phyloP scores from a whole-genome alignment of 495 filamentous ascomycete genomes.

The Neurospora pannonica region DNA sequence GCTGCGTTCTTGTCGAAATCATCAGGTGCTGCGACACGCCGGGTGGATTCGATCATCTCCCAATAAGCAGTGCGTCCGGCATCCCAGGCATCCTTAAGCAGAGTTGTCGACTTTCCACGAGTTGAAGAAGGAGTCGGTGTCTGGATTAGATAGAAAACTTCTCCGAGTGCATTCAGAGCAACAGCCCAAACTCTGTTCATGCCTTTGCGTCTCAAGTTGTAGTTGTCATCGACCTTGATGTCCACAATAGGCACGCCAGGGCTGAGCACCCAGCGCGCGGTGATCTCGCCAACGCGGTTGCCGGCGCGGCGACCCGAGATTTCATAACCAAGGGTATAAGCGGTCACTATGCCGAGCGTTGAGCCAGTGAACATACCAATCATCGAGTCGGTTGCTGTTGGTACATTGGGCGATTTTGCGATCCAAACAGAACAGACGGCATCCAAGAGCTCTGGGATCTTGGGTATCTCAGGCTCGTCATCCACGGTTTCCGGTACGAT shows the following conservation, averaged over 20 bases:
- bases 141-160: conserved; percentile 74
- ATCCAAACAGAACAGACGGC: conserved; percentile 80
- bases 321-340: conserved; percentile 68
- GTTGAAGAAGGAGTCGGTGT: conserved; percentile 40
- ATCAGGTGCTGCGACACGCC: conserved; percentile 53
- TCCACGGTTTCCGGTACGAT: conserved; percentile 37
- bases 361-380: conserved; percentile 79
- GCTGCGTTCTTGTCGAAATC: conserved; percentile 51
- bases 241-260: conserved; percentile 88
- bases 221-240: conserved; percentile 76
- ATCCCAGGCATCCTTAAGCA: conserved; percentile 58
- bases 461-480: conserved; percentile 58
- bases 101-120: conserved; percentile 43
- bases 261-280: conserved; percentile 77
- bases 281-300: conserved; percentile 55
- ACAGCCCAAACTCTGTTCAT: conserved; percentile 74
- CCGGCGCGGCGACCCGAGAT: conserved; percentile 55
- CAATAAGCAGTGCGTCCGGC: conserved; percentile 69
- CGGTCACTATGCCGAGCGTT: conserved; percentile 73
- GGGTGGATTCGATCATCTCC: conserved; percentile 67
- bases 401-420: conserved; percentile 66
- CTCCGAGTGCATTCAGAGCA: conserved; percentile 82
- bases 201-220: conserved; percentile 55
- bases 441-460: conserved; percentile 49
- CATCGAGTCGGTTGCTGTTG: conserved; percentile 63